Conservation (phyloP, 164 flowering plant species). For the Liquidambar formosana region DNA sequence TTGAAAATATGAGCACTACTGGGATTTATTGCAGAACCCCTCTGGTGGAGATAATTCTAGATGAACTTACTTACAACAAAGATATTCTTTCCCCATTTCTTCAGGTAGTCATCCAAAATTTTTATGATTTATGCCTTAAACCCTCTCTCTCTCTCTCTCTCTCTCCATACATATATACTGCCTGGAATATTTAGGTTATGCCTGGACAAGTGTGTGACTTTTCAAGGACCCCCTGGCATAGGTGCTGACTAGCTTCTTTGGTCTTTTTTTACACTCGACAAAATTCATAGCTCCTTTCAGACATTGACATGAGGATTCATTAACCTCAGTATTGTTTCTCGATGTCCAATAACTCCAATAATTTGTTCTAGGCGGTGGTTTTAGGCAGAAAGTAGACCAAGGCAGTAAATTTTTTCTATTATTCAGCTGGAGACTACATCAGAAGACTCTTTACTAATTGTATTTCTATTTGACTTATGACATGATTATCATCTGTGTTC, state of each 20-base stretch:
- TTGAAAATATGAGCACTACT: not conserved
- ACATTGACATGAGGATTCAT: not conserved
- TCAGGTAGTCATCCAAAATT: slow-evolving; percentile 44
- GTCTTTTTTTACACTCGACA: not conserved
- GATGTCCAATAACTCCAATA: not conserved
- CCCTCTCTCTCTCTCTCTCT: not conserved
- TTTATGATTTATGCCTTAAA: not conserved
- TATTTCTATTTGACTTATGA: no score
- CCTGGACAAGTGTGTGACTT: no score
- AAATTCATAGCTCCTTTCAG: not conserved
- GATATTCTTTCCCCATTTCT: slow-evolving; percentile 59
- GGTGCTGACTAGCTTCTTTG: not conserved
- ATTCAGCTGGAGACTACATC: not conserved
- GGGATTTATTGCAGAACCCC: slow-evolving; percentile 58
- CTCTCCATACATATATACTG: not conserved
- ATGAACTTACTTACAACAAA: slow-evolving; percentile 67
- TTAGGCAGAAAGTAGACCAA: no score
- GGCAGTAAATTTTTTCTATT: no score
- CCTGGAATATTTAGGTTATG: no score
- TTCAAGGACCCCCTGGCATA: no score
- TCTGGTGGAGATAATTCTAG: slow-evolving; percentile 65
- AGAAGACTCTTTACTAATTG: not conserved
- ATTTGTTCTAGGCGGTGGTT: not conserved
- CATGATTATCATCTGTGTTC: not conserved
- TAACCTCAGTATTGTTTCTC: not conserved